These are phyloP conservation scores for Botrytis hyacinthi DNA, from an alignment of 2,329 filamentous ascomycete genomes.

Conservation along the genomic window DNA sequence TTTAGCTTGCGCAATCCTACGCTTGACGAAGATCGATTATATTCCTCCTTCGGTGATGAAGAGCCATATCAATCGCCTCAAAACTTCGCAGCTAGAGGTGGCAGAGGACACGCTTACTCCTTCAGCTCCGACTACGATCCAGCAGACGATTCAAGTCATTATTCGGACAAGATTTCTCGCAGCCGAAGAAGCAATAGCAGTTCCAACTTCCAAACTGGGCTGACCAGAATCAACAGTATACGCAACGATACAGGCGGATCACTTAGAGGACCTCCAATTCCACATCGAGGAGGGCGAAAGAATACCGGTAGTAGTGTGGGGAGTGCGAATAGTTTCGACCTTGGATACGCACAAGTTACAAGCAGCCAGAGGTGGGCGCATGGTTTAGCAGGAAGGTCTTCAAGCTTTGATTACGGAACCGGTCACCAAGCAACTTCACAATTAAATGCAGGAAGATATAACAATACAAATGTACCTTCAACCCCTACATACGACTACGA, in stretches of 20 bases:
- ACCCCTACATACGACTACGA: slow-evolving; percentile 57
- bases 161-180: slow-evolving; percentile 52
- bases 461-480: slow-evolving; percentile 24
- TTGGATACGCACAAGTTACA: slow-evolving; percentile 57
- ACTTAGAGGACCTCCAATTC: slow-evolving; percentile 38
- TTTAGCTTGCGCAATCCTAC: slow-evolving; percentile 33
- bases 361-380: slow-evolving; percentile 59
- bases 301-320: slow-evolving; percentile 61
- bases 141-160: slow-evolving; percentile 53
- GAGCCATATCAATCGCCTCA: slow-evolving; percentile 33
- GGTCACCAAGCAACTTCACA: slow-evolving; percentile 36
- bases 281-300: slow-evolving; percentile 50
- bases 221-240: slow-evolving; percentile 63
- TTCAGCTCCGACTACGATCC: slow-evolving; percentile 61
- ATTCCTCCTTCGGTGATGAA: slow-evolving; percentile 35
- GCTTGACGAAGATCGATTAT: slow-evolving; percentile 35
- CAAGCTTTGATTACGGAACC: slow-evolving; percentile 71
- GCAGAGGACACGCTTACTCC: slow-evolving; percentile 48
- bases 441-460: slow-evolving; percentile 37
- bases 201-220: slow-evolving; percentile 63
- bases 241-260: slow-evolving; percentile 41
- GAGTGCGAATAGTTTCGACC: slow-evolving; percentile 67
- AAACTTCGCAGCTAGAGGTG: slow-evolving; percentile 32
- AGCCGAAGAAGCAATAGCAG: slow-evolving; percentile 77
- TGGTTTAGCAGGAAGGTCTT: slow-evolving; percentile 53